phyloP scores from a whole-genome alignment of 108 stramenopile species.

The Cylindrotheca fusiformis region DNA sequence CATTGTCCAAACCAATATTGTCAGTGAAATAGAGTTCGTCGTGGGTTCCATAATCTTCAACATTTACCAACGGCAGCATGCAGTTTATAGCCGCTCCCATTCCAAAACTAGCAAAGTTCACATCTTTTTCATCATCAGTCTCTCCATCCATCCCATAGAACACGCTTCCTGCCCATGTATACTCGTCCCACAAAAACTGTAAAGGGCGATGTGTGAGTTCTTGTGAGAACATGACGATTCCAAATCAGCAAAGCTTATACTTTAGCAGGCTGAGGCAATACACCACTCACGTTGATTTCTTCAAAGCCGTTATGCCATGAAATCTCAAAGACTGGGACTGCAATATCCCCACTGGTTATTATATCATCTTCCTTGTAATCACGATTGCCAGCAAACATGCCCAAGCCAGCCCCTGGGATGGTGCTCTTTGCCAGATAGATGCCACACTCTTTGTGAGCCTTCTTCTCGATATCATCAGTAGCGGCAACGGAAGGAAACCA shows the following conservation, averaged over 20 bases:
- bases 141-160: conserved; percentile 35
- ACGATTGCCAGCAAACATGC: conserved; percentile 48
- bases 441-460: conserved; percentile 29
- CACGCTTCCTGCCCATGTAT: conserved; percentile 14
- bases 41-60: conserved; percentile 12
- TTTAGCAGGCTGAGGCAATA: too few relatives aligned
- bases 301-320: conserved; percentile 8
- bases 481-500: too few relatives aligned
- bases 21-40: conserved; percentile 1
- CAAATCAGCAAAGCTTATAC: too few relatives aligned
- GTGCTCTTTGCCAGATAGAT: conserved; percentile 51
- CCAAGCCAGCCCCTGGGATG: conserved; percentile 59
- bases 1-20: conserved; percentile 2
- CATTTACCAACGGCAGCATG: conserved; percentile 35
- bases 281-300: background rate
- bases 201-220: too few relatives aligned
- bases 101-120: conserved; percentile 20
- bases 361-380: conserved; percentile 16
- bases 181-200: conserved; percentile 21
- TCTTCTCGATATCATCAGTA: too few relatives aligned
- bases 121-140: conserved; percentile 3
- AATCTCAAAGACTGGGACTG: conserved; percentile 27
- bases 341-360: conserved; percentile 22
- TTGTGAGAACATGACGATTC: too few relatives aligned
- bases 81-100: conserved; percentile 50